phyloP scores from a whole-genome alignment of 495 filamentous ascomycete species.

The Podospora pseudoanserina region DNA sequence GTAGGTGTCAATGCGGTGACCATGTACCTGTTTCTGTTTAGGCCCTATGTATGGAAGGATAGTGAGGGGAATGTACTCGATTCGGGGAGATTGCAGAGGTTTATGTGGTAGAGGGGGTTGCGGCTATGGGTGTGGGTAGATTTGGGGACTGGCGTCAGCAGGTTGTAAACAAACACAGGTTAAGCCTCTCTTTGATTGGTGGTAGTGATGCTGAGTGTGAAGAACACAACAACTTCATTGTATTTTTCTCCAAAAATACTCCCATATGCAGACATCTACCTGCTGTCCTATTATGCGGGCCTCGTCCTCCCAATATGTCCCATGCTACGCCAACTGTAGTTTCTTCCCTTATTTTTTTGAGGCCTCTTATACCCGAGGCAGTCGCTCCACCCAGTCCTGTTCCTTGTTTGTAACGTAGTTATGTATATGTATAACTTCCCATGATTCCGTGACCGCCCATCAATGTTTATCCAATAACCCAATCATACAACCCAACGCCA shows the following conservation, averaged over 20 bases:
- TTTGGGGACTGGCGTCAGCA: background rate
- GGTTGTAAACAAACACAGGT: background rate
- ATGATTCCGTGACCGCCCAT: background rate
- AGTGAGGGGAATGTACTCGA: constrained; percentile 53
- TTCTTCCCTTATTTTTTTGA: background rate
- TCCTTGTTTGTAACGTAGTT: background rate
- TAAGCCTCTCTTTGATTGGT: too few species aligned
- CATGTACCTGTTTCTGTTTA: constrained; percentile 75
- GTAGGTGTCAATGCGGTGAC: constrained; percentile 66
- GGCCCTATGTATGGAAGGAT: constrained; percentile 71
- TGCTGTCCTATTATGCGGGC: background rate
- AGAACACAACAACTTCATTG: background rate
- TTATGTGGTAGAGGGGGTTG: constrained; percentile 65
- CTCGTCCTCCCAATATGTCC: background rate
- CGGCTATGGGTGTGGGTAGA: background rate
- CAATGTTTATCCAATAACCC: background rate
- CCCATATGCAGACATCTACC: background rate
- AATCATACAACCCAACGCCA: background rate
- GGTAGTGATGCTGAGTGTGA: background rate
- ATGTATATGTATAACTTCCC: background rate
- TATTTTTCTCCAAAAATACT: background rate
- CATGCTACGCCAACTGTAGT: background rate
- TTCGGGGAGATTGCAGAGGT: constrained; percentile 75
- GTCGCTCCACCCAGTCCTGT: background rate
- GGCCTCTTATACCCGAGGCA: background rate